phyloP scores from a whole-genome alignment of 768 basidiomycete species.

The Hortiboletus campestris region DNA sequence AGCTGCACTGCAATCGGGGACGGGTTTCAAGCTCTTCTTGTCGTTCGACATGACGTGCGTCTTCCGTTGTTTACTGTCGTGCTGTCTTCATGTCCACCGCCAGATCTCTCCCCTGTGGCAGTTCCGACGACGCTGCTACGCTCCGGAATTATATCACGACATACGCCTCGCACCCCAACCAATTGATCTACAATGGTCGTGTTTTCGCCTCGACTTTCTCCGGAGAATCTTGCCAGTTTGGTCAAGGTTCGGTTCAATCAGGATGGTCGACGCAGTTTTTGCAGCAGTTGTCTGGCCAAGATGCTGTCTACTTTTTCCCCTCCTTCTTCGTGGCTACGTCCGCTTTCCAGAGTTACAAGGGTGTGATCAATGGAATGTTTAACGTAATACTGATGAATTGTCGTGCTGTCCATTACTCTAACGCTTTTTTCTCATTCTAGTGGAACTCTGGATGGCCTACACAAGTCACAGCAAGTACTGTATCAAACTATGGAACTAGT shows the following conservation, averaged over 20 bases:
- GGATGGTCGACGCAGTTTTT: constrained; percentile 62
- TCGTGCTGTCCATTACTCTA: constrained; percentile 6
- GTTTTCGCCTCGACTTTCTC: constrained; percentile 70
- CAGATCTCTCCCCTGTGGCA: constrained; percentile 56
- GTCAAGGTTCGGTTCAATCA: constrained; percentile 45
- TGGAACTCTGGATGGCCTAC: constrained; percentile 85
- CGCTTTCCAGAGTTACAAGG: constrained; percentile 43
- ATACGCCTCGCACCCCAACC: constrained; percentile 57
- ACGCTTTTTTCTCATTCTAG: constrained; percentile 33
- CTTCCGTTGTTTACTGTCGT: not conserved
- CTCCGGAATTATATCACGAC: constrained; percentile 54
- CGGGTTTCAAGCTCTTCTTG: constrained; percentile 70
- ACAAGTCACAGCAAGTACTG: constrained; percentile 41
- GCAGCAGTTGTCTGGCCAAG: constrained; percentile 43
- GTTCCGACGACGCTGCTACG: constrained; percentile 44
- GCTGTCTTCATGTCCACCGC: not conserved
- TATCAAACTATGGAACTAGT: constrained; percentile 2
- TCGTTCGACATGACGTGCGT: constrained; percentile 78
- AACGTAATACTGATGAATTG: constrained; percentile 41
- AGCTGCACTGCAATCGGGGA: constrained; percentile 50
- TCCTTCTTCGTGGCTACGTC: constrained; percentile 64
- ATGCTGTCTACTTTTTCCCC: constrained; percentile 60
- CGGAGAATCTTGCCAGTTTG: constrained; percentile 68
- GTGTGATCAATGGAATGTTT: constrained; percentile 57
- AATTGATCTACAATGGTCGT: constrained; percentile 45